Conservation (phyloP, 495 filamentous ascomycete species). For the Thermothielavioides terrestris region DNA sequence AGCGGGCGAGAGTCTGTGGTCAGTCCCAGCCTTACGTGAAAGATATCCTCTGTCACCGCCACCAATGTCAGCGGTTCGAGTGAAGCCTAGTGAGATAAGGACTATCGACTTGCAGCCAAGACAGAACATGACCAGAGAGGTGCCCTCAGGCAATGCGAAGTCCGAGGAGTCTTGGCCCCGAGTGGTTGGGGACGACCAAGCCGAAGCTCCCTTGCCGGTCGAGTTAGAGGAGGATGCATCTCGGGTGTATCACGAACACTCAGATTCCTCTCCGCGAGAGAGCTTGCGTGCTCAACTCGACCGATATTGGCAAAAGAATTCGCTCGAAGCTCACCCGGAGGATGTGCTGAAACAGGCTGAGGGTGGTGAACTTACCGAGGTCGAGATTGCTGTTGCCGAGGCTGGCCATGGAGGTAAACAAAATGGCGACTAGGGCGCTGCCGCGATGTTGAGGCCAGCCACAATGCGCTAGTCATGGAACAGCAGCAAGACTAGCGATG, state of each 20-base stretch:
- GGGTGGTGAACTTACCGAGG: not conserved
- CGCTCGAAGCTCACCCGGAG: not conserved
- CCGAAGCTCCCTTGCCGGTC: not conserved
- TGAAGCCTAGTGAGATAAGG: not conserved
- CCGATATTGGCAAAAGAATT: not conserved
- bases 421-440: no score
- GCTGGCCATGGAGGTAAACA: not conserved
- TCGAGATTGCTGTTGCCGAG: constrained; percentile 1
- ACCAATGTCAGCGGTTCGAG: not conserved
- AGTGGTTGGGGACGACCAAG: not conserved
- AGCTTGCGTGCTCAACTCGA: not conserved
- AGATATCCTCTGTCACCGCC: not conserved
- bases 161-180: no score
- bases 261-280: not conserved
- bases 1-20: not conserved
- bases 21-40: not conserved
- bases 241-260: not conserved
- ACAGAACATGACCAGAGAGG: no score
- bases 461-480: no score
- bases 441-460: no score
- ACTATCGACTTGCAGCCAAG: not conserved
- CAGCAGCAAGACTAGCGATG: no score
- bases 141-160: not conserved
- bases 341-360: not conserved
- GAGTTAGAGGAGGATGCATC: not conserved